A percentile compares a stretch with the other conserved stretches of the same genome.
Conservation (phyloP, 805 yeast genomes). For the Ogataea siamensis region DNA sequence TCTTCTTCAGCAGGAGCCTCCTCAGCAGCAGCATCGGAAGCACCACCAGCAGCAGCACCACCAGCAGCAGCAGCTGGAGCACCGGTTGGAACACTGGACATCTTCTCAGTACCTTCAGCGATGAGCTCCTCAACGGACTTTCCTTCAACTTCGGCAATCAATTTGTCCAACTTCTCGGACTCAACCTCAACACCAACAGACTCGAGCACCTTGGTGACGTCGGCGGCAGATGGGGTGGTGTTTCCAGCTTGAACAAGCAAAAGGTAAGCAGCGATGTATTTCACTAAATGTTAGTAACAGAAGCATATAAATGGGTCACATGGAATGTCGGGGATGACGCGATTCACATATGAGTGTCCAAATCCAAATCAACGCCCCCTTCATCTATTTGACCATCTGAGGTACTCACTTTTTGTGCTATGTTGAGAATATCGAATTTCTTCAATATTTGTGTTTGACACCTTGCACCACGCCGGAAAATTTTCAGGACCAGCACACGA, state of each 20-base stretch:
- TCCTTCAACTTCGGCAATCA: constrained; percentile 76
- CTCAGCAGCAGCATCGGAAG: constrained; percentile 55
- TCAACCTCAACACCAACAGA: constrained; percentile 81
- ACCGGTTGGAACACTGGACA: constrained; percentile 80
- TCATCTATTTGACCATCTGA: background rate
- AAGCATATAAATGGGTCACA: too few relatives aligned
- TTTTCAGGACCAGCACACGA: constrained; percentile 15
- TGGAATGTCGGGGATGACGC: background rate
- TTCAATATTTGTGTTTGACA: constrained; percentile 13
- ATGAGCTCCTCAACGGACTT: constrained; percentile 70
- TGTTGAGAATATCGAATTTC: constrained; percentile 7
- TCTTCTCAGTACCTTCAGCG: constrained; percentile 78
- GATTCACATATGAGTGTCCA: background rate
- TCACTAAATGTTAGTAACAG: constrained; percentile 45
- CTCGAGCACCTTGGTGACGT: constrained; percentile 67
- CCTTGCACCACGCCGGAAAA: constrained; percentile 18
- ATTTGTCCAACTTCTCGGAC: constrained; percentile 66
- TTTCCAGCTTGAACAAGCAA: constrained; percentile 86
- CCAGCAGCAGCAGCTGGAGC: constrained; percentile 69
- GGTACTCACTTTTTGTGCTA: constrained; percentile 13
- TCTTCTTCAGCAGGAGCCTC: constrained; percentile 53
- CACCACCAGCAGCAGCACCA: constrained; percentile 54
- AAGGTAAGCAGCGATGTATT: constrained; percentile 92
- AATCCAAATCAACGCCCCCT: background rate
- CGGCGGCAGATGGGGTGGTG: constrained; percentile 76